A percentile compares a stretch with the other conserved stretches of the same genome.
Conservation (phyloP, 768 basidiomycete genomes). For the Russula vinacea region DNA sequence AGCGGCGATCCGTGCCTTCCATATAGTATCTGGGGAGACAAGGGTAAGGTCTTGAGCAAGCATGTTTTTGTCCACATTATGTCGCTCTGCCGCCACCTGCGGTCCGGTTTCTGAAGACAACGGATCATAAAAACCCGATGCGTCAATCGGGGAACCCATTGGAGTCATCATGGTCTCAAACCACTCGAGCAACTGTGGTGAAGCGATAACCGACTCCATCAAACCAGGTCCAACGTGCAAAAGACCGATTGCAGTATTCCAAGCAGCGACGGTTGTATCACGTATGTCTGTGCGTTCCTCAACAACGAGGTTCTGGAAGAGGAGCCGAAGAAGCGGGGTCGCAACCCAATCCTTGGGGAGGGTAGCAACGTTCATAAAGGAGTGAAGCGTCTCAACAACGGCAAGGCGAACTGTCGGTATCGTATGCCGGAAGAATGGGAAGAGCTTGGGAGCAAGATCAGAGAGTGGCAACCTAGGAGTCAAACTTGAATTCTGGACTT, state of each 20-base stretch:
- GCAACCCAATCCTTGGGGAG: conserved; percentile 81
- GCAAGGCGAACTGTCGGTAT: conserved; percentile 90
- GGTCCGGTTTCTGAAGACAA: conserved; percentile 47
- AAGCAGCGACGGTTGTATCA: conserved; percentile 63
- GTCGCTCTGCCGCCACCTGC: conserved; percentile 54
- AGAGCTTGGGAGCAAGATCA: conserved; percentile 81
- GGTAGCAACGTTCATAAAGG: conserved; percentile 76
- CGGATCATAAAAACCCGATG: conserved; percentile 64
- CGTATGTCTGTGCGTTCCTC: conserved; percentile 89
- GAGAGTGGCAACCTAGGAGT: conserved; percentile 68
- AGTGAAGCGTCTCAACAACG: conserved; percentile 83
- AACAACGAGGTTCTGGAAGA: conserved; percentile 91
- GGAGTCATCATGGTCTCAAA: conserved; percentile 88
- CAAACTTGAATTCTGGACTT: background rate
- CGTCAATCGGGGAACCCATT: conserved; percentile 73
- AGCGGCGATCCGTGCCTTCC: conserved; percentile 76
- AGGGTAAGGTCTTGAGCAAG: conserved; percentile 85
- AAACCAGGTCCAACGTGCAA: conserved; percentile 46
- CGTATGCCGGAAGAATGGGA: conserved; percentile 97
- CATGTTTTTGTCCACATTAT: conserved; percentile 97
- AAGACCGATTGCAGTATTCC: conserved; percentile 66
- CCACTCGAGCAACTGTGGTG: conserved; percentile 73
- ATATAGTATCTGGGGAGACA: conserved; percentile 67
- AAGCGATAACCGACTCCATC: conserved; percentile 53
- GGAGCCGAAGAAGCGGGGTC: conserved; percentile 69